Evolutionary conservation across 2,329 filamentous ascomycete species (phyloP), one percentile per base, ranked within the genome.

Genomic region (Cucurbitaria berberidis): DNA sequence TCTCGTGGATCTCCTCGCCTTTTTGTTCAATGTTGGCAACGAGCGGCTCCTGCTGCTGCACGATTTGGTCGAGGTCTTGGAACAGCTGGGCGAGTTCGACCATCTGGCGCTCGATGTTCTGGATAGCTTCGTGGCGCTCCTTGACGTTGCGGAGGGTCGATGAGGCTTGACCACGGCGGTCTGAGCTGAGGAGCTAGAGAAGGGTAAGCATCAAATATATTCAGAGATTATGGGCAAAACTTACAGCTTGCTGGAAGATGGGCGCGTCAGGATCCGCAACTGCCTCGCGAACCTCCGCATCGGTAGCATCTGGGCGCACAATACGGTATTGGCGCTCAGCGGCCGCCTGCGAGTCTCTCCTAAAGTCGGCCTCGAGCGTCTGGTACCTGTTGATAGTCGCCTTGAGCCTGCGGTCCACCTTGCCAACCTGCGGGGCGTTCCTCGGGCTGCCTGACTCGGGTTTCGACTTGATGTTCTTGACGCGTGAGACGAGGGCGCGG

Each of bases 21-120:
- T 93, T 91, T 68, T 89, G 84, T 78, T 96, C 91, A 67, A 98
- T 96, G 63, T 90, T 85, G 59, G 84, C 80, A 30, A 98, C 86
- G 26, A 89, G 83, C 15, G 84, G 87, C 66, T 96, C 93, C 76
- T 98, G 93, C 79, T 96, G 87, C 30, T 92, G 83, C 55, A 98
- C 88, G 44, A 96, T 81, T 27, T 87, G 86, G 64, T 96, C 90
- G 78, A 98, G 88, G 64, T 97, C 89, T 72, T 92, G 86, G 85
- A 97, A 96, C 48, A 98, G 81, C 76, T 95, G 86, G 5, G 89
- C 86, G 51, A 99, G 82, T 76, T 96, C 90, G 10, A 90, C 86
- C 84, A 98, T 90, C 73, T 96, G 90, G 70, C 85, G 82, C 80
- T 96, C 92, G 70, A 98, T 96, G 82, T 96, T 93, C 77, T 92